Base-by-base conservation (phyloP, 2,329 filamentous ascomycete species). In the Claviceps capensis region DNA sequence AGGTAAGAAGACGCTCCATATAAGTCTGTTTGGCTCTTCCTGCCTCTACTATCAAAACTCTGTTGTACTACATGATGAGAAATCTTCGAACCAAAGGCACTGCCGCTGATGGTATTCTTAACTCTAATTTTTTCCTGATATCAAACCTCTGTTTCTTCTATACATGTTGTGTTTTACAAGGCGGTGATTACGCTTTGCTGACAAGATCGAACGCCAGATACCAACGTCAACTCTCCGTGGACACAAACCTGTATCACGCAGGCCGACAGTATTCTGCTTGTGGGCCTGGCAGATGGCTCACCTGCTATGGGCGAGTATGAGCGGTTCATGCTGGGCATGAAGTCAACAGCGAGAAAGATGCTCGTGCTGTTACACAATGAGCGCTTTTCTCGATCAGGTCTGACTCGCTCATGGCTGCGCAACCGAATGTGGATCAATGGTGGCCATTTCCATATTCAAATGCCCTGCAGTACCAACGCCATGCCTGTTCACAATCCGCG, bases 341-440 rank as follows among this genome's bases (percentile, higher is more conserved):
- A 98, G 67, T 96, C 91, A 0, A 98, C 93, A 0, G 91, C 93
- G 0, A 79, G 91, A 49, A 98, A 97, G 65, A 87, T 94, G 56
- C 74, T 98, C 2, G 89, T 98, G 1, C 71, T 98, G 23, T 71
- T 98, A 2, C 94, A 98, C 64, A 74, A 86, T 0, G 93, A 98
- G 61, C 79, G 90, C 48, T 97, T 90, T 66, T 95, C 88, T 44
- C 76, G 79, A 0, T 83, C 89, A 4, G 93, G 93, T 0, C 67
- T 95, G 38, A 96, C 93, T 0, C 76, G 93, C 49, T 81, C 85
- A 36, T 98, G 93, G 93, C 71, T 98, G 14, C 82, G 84, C 55
- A 96, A 95, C 61, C 84, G 93, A 1, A 83, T 95, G 55, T 98
- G 93, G 93, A 93, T 98, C 67, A 98, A 97, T 58, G 93, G 93